phyloP scores from a whole-genome alignment of 352 stramenopile genomes.

The Phytophthora podocarpi region DNA sequence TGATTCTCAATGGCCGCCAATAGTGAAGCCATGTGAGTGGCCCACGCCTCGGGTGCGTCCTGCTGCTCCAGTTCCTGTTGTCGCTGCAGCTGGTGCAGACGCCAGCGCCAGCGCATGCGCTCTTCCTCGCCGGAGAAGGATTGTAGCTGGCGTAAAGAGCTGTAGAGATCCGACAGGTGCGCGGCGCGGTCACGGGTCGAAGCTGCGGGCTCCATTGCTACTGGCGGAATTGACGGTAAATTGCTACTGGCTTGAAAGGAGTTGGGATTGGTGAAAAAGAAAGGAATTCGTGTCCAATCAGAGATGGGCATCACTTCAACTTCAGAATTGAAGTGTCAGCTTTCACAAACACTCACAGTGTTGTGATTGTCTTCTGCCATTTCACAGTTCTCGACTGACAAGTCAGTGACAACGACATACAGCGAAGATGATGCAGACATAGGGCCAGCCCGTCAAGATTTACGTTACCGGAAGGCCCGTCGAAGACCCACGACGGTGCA shows the following conservation, averaged over 20 bases:
- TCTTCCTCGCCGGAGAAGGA: constrained; percentile 39
- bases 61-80: constrained; percentile 38
- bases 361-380: no score
- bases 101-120: constrained; percentile 45
- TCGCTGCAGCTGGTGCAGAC: constrained; percentile 40
- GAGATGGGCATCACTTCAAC: constrained; percentile 8
- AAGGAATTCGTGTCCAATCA: background rate
- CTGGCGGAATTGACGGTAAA: constrained; percentile 15
- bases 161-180: constrained; percentile 31
- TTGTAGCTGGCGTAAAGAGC: constrained; percentile 23
- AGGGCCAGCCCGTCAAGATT: no score
- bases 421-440: no score
- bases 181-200: constrained; percentile 26
- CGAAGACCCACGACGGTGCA: no score
- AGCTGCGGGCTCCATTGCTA: constrained; percentile 16
- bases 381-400: no score
- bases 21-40: constrained; percentile 23
- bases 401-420: no score
- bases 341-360: no score
- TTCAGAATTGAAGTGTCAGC: constrained; percentile 12
- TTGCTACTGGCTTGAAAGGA: constrained; percentile 12
- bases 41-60: constrained; percentile 27
- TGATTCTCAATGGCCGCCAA: constrained; percentile 39
- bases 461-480: no score
- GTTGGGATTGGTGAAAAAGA: constrained; percentile 15